Percentiles rank a stretch among this genome's conserved stretches.
Conservation (phyloP, 2,329 filamentous ascomycete species). For the Penicillium concentricum region DNA sequence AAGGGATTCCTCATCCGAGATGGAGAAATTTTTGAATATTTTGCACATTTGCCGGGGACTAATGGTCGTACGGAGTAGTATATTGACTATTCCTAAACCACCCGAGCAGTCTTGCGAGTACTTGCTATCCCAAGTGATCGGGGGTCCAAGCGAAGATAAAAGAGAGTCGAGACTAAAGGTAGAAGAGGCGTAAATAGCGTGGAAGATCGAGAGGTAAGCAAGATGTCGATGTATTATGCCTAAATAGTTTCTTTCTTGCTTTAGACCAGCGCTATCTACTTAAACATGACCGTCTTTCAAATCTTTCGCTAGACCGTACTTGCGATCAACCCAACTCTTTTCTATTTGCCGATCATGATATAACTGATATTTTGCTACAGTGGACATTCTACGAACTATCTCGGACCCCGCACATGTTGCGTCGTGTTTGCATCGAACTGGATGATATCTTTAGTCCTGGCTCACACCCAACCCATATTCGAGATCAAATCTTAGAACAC, state of each 20-base stretch:
- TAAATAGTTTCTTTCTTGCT: too few species aligned
- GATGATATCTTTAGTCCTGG: conserved; percentile 53
- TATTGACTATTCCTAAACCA: background rate
- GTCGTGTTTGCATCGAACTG: conserved; percentile 50
- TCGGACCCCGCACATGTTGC: conserved; percentile 27
- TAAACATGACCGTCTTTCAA: too few species aligned
- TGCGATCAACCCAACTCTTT: conserved; percentile 31
- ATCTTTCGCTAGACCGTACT: conserved; percentile 9
- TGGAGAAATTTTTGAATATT: background rate
- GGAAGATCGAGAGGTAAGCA: too few species aligned
- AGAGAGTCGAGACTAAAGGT: too few species aligned
- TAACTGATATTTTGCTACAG: conserved; percentile 17
- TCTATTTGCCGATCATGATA: conserved; percentile 30
- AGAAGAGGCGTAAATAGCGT: too few species aligned
- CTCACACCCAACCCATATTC: conserved; percentile 26
- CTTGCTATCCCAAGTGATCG: too few species aligned
- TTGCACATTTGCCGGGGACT: background rate
- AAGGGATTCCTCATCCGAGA: background rate
- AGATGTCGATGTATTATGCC: too few species aligned
- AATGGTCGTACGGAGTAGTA: background rate
- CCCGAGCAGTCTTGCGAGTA: background rate
- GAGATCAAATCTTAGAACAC: conserved; percentile 32
- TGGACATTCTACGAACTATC: conserved; percentile 25
- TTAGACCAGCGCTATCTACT: too few species aligned
- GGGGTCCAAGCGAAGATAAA: too few species aligned